A percentile compares a stretch with the other conserved stretches of the same genome.
Evolutionary conservation across 306 rosid species (phyloP).

Genomic region (Sicyos edulis): DNA sequence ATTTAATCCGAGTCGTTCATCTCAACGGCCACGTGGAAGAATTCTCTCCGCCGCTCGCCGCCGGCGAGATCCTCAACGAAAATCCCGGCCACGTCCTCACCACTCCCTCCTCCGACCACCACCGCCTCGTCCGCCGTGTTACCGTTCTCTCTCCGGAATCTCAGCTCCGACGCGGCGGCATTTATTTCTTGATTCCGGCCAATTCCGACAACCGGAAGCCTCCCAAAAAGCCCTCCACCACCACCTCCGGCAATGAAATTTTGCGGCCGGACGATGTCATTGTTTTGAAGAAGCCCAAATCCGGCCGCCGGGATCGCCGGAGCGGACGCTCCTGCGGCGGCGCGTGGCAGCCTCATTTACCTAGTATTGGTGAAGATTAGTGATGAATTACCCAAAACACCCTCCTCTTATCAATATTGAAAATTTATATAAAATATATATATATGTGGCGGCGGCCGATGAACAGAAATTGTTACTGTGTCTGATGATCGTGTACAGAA

Average conservation of each 20-base stretch:
- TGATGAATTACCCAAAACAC: background rate
- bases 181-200: conserved; percentile 78
- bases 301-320: conserved; percentile 40
- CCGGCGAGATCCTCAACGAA: conserved; percentile 65
- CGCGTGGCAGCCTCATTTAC: conserved; percentile 65
- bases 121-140: conserved; percentile 66
- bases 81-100: conserved; percentile 79
- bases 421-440: conserved; percentile 28
- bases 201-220: background rate
- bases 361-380: conserved; percentile 61
- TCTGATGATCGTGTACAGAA: background rate
- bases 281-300: conserved; percentile 29
- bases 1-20: conserved; percentile 82
- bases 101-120: conserved; percentile 57
- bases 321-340: conserved; percentile 34
- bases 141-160: conserved; percentile 73
- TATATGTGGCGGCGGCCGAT: conserved; percentile 27
- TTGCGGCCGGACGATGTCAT: conserved; percentile 4
- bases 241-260: background rate
- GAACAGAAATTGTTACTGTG: background rate
- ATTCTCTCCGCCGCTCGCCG: conserved; percentile 56
- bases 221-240: background rate
- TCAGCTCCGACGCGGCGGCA: conserved; percentile 77
- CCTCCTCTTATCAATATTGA: background rate
- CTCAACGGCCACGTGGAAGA: conserved; percentile 77